Evolutionary conservation across 345 rosid species (phyloP).

Genomic region (Eucalyptus cloeziana): DNA sequence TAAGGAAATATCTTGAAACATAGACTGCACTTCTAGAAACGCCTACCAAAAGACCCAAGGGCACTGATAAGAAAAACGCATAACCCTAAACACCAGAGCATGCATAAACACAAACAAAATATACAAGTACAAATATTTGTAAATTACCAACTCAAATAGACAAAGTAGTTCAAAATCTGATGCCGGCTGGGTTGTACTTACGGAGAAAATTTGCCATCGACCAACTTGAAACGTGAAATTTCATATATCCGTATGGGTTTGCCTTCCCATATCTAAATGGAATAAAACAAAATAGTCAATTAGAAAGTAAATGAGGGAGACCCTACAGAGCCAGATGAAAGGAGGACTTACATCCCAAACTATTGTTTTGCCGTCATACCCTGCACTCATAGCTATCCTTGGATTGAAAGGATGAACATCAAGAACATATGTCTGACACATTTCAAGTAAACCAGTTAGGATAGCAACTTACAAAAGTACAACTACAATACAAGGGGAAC

Average conservation of each 20-base stretch:
- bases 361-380: conserved; percentile 94
- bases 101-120: not conserved
- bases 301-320: not conserved
- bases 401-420: conserved; percentile 99
- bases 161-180: not conserved
- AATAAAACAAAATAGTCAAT: conserved; percentile 1
- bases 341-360: conserved; percentile 94
- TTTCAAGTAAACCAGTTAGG: conserved; percentile 1
- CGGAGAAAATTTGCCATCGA: conserved; percentile 99
- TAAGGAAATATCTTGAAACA: not conserved
- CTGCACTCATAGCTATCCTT: conserved; percentile 99
- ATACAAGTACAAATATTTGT: not conserved
- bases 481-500: not conserved
- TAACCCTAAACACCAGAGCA: not conserved
- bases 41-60: not conserved
- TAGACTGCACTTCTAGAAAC: not conserved
- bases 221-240: conserved; percentile 87
- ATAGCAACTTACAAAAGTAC: not conserved
- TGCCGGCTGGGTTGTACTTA: conserved; percentile 21
- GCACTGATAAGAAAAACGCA: not conserved
- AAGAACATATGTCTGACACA: conserved; percentile 84
- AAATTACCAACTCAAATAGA: not conserved
- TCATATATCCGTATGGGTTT: conserved; percentile 78
- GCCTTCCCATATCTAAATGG: conserved; percentile 95
- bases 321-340: not conserved